phyloP scores from a whole-genome alignment of 345 rosid genomes.

The Schrenkiella parvula region DNA sequence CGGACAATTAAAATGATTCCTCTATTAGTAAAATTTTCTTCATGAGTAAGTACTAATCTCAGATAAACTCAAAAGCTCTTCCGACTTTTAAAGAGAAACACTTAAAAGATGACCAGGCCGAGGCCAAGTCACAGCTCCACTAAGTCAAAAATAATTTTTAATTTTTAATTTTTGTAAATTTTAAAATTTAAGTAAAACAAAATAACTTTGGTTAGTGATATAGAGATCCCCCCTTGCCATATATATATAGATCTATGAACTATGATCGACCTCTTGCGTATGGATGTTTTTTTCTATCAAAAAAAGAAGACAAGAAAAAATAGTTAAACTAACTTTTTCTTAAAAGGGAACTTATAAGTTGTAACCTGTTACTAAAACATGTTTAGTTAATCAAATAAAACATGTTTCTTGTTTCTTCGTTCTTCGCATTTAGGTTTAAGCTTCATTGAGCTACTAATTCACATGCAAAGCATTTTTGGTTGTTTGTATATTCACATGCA shows the following conservation, averaged over 20 bases:
- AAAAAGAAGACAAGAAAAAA: background rate
- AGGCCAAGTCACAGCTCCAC: too few relatives aligned
- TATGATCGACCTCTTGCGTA: background rate
- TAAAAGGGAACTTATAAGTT: background rate
- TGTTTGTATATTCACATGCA: slow-evolving; percentile 12
- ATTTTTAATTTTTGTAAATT: background rate
- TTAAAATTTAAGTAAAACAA: background rate
- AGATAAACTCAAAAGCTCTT: too few relatives aligned
- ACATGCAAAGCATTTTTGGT: too few relatives aligned
- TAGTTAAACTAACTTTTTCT: background rate
- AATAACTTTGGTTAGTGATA: background rate
- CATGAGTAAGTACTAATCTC: too few relatives aligned
- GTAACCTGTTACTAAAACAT: background rate
- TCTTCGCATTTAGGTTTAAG: too few relatives aligned
- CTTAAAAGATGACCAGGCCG: too few relatives aligned
- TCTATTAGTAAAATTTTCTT: too few relatives aligned
- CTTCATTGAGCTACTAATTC: too few relatives aligned
- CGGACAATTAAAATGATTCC: too few relatives aligned
- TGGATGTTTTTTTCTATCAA: background rate
- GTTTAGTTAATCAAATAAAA: slow-evolving; percentile 2
- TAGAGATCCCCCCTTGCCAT: background rate
- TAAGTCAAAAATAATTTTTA: too few relatives aligned
- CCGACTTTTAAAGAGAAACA: too few relatives aligned
- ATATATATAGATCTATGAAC: background rate
- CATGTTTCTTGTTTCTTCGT: too few relatives aligned